phyloP scores from a whole-genome alignment of 75 land plant species.

The Chamaecyparis obtusa region DNA sequence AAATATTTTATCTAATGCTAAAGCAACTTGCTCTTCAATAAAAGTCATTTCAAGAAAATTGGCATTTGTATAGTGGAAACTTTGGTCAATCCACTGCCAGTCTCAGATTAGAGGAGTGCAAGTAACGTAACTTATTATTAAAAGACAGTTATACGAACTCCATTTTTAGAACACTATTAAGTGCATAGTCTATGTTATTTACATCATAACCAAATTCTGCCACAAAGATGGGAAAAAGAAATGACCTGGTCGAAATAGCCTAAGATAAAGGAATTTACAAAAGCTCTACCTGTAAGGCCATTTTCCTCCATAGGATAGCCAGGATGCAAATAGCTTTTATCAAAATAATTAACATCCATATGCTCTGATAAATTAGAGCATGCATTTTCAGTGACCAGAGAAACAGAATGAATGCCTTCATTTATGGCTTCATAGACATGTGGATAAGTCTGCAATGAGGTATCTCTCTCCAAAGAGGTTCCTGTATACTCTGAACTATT shows the following conservation, averaged over 20 bases:
- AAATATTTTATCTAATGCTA: not conserved
- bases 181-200: not conserved
- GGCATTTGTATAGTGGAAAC: not conserved
- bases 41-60: not conserved
- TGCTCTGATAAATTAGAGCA: slow-evolving; percentile 20
- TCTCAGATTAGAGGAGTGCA: not conserved
- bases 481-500: slow-evolving; percentile 25
- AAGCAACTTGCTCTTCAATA: not conserved
- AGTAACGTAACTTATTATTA: not conserved
- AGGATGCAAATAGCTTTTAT: slow-evolving; percentile 35
- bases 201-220: slow-evolving; percentile 1
- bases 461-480: slow-evolving; percentile 31
- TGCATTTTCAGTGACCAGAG: slow-evolving; percentile 27
- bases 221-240: slow-evolving; percentile 9
- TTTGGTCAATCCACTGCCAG: slow-evolving; percentile 2
- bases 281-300: slow-evolving; percentile 30
- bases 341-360: slow-evolving; percentile 21
- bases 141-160: not conserved
- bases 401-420: slow-evolving; percentile 10
- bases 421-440: slow-evolving; percentile 12
- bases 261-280: slow-evolving; percentile 1
- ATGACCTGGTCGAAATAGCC: slow-evolving; percentile 14
- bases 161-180: not conserved
- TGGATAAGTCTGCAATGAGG: slow-evolving; percentile 21
- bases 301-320: slow-evolving; percentile 33